Evolutionary conservation across 371 early-diverging fungal genomes (phyloP).

Genomic region (Capillidium heterosporum): DNA sequence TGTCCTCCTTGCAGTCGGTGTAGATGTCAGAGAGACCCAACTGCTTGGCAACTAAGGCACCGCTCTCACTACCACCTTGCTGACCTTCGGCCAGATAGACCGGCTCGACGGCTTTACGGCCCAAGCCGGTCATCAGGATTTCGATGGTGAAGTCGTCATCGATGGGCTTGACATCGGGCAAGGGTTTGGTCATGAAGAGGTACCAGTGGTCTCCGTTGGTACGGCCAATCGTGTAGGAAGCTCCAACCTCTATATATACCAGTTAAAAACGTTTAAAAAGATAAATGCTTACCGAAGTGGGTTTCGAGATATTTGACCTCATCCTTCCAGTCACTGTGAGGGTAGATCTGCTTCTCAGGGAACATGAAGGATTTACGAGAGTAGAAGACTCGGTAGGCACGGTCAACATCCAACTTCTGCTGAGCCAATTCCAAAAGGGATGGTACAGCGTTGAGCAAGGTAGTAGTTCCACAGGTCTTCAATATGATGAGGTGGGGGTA

Average conservation of each 20-base stretch:
- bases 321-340: slow-evolving; percentile 77
- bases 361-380: slow-evolving; percentile 92
- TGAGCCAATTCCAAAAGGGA: slow-evolving; percentile 69
- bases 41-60: slow-evolving; percentile 39
- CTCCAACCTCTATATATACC: slow-evolving; percentile 28
- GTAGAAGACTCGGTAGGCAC: slow-evolving; percentile 75
- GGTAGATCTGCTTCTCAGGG: slow-evolving; percentile 73
- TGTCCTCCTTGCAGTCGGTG: slow-evolving; percentile 56
- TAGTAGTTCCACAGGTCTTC: slow-evolving; percentile 95
- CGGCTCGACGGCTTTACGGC: slow-evolving; percentile 7
- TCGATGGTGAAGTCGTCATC: slow-evolving; percentile 74
- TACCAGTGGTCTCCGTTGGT: slow-evolving; percentile 90
- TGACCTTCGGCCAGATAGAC: slow-evolving; percentile 20
- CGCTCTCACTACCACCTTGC: slow-evolving; percentile 18
- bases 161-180: slow-evolving; percentile 13
- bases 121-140: slow-evolving; percentile 80
- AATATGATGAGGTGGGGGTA: slow-evolving; percentile 83
- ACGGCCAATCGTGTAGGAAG: slow-evolving; percentile 84
- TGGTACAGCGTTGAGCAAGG: slow-evolving; percentile 66
- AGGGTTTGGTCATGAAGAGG: slow-evolving; percentile 49
- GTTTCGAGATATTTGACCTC: slow-evolving; percentile 63
- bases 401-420: slow-evolving; percentile 40
- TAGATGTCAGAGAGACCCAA: slow-evolving; percentile 55
- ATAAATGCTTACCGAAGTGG: slow-evolving; percentile 28
- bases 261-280: not conserved